These are phyloP conservation scores for Peterozyma xylosa DNA, from an alignment of 805 yeast genomes.

Conservation along the genomic window DNA sequence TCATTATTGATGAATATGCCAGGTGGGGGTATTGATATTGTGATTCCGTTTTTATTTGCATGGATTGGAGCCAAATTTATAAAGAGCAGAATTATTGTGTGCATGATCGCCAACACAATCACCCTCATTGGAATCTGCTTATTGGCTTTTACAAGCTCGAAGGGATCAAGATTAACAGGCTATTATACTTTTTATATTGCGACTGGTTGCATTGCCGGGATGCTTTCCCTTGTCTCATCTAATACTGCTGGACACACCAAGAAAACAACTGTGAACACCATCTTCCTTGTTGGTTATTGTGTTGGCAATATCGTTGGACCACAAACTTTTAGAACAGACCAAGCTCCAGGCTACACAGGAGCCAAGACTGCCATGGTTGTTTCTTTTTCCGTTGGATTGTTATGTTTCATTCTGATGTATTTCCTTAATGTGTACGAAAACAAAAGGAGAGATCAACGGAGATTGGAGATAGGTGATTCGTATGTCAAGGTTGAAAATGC, in stretches of 20 bases:
- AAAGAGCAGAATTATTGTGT: conserved; percentile 16
- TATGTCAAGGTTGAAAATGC: conserved; percentile 21
- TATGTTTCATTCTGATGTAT: conserved; percentile 17
- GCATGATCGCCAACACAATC: conserved; percentile 14
- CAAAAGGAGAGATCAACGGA: conserved; percentile 24
- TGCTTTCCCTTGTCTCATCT: conserved; percentile 27
- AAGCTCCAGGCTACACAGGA: conserved; percentile 53
- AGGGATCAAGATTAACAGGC: conserved; percentile 17
- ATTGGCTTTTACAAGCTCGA: conserved; percentile 21
- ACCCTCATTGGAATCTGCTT: conserved; percentile 22
- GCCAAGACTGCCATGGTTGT: conserved; percentile 41
- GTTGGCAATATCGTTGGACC: conserved; percentile 70
- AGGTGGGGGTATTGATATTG: conserved; percentile 25
- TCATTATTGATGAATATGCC: conserved; percentile 27
- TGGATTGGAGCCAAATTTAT: conserved; percentile 12
- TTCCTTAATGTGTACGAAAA: conserved; percentile 26
- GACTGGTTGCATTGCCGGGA: conserved; percentile 17
- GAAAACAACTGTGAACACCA: conserved; percentile 50
- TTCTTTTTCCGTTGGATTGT: conserved; percentile 13
- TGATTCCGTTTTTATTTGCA: conserved; percentile 23
- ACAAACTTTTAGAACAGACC: conserved; percentile 49
- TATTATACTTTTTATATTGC: conserved; percentile 14
- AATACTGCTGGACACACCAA: conserved; percentile 73
- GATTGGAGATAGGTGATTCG: conserved; percentile 12
- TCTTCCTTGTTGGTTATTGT: conserved; percentile 57